Base-by-base conservation (phyloP, 768 basidiomycete genomes). In the Suillus brevipes region DNA sequence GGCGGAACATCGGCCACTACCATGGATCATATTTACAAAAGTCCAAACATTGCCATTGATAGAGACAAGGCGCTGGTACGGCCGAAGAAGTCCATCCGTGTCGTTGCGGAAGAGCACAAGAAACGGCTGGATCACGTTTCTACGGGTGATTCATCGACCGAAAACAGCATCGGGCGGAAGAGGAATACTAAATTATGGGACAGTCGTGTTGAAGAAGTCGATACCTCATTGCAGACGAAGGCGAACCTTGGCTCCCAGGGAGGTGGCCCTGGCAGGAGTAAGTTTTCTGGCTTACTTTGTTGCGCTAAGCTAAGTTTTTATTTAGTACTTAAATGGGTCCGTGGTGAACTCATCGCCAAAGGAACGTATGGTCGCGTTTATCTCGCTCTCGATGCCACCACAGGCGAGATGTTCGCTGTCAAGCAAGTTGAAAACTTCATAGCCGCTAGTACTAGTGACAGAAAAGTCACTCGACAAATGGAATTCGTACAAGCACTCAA, bases 381-480 rank as follows among this genome's bases (percentile, higher is more conserved):
- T 73, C 87, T 99, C 61, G 97, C 94, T 20, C 81, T 99, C 65
- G 99, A 99, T 74, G 94, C 93, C 38, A 95, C 93, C 5, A 97
- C 95, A 0, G 95, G 95, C 64, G 96, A 99, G 78, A 96, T 98
- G 93, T 95, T 99, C 71, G 97, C 97, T 20, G 97, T 99, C 69
- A 99, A 99, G 78, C 97, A 99, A 78, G 97, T 99, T 56, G 97
- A 99, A 75, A 85, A 94, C 65, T 97, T 96, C 2, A 87, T 88
- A 59, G 95, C 95, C 8, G 87, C 88, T 20, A 94, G 25, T 52
- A 18, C 7, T 31, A 18, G 92, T 71, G 97, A 99, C 78, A 91
- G 91, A 77, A 90, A 87, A 67, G 95, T 99, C 76, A 83, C 85
- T n/a, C 86, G 95, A 38, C 95, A 97, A 71, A 81, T 85, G 62